Base-by-base conservation (phyloP, 1,284 basidiomycete species). In the Apiotrichum veenhuisii region DNA sequence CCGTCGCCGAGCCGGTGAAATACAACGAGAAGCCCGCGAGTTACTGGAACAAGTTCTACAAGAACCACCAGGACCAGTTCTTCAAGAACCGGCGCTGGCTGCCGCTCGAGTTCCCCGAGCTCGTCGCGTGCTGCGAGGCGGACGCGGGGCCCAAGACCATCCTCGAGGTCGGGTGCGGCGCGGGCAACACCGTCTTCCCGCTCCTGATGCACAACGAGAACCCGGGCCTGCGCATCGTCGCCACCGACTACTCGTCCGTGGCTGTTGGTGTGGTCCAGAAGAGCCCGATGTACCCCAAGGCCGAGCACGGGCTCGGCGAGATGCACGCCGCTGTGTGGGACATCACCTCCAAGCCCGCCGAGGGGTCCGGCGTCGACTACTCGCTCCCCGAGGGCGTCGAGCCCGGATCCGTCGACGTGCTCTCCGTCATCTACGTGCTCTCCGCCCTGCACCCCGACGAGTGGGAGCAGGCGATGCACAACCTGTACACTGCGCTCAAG, bases 1-100 rank as follows among this genome's bases (percentile, higher is more conserved):
- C 88, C 1, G 88, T 93, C 0, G 80, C 85, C 0, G 80, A 84
- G 5, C 34, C 37, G 27, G 18, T n/a, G 17, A 33, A 71, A 9
- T 76, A 76, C 59, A 74, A 77, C 56, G 62, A 55, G 1, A 53
- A 64, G 27, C 74, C 70, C 7, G 66, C 75, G 0, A 63, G 64
- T 14, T 81, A 77, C 68, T 94, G 91, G 91, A 87, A 96, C 72
- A 85, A 86, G 50, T 96, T 96, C 67, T 96, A 96, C 80, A 86
- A 87, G 64, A 82, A 81, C 59, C 91, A 94, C 66, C 82, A 86
- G 40, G 79, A 72, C 50, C 70, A 69, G 69, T 97, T 97, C 78
- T 97, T 97, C 80, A 87, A 88, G 48, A 86, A 96, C 76, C 82
- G 93, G 52, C 88, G 91, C 79, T 97, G 93, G 92, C 80, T 96